Evolutionary conservation across 768 basidiomycete species (phyloP).

Genomic region (Russula lepida): DNA sequence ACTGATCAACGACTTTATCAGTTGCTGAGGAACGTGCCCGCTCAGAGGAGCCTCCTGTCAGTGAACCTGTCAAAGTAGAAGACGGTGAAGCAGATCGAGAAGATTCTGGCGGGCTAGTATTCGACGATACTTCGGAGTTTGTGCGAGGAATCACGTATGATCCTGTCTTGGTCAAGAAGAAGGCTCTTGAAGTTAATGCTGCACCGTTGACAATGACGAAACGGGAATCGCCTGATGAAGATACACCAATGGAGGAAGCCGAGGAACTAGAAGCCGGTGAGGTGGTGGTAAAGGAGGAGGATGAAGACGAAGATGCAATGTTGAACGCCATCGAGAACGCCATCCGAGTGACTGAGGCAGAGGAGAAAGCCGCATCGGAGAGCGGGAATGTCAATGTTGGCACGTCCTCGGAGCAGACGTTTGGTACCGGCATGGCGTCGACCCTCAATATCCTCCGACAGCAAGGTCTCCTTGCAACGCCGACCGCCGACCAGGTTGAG

Average conservation of each 20-base stretch:
- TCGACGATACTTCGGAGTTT: slow-evolving; percentile 97
- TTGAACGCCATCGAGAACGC: slow-evolving; percentile 67
- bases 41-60: slow-evolving; percentile 38
- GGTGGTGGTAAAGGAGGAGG: slow-evolving; percentile 71
- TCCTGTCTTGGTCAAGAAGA: slow-evolving; percentile 37
- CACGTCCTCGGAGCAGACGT: slow-evolving; percentile 70
- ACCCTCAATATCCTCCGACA: slow-evolving; percentile 83
- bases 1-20: slow-evolving; percentile 26
- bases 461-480: slow-evolving; percentile 76
- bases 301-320: slow-evolving; percentile 66
- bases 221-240: slow-evolving; percentile 44
- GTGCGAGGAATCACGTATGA: slow-evolving; percentile 75
- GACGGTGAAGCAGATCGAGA: slow-evolving; percentile 42
- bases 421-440: slow-evolving; percentile 78
- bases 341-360: slow-evolving; percentile 53
- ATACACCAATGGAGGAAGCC: slow-evolving; percentile 49
- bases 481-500: slow-evolving; percentile 53
- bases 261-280: slow-evolving; percentile 71
- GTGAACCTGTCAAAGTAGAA: slow-evolving; percentile 39
- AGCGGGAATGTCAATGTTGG: slow-evolving; percentile 39
- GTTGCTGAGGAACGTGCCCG: slow-evolving; percentile 56
- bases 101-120: slow-evolving; percentile 56
- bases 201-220: slow-evolving; percentile 2
- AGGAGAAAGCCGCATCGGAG: slow-evolving; percentile 35
- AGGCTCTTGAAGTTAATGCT: slow-evolving; percentile 21